Evolutionary conservation across 108 stramenopile species (phyloP).

Genomic region (Nannochloropsis granulata): DNA sequence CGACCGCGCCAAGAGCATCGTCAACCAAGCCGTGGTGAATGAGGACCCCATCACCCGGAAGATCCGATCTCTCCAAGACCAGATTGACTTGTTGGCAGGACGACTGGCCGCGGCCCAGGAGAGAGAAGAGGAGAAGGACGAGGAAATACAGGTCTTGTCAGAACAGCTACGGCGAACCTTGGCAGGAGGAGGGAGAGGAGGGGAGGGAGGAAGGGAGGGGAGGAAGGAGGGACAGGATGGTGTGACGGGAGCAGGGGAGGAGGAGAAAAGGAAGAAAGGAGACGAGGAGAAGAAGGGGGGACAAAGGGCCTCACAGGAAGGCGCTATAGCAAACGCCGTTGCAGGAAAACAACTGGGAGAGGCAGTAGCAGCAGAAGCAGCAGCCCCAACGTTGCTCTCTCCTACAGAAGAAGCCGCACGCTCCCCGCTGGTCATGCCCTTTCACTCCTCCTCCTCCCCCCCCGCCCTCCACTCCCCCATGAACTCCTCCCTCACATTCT

Average conservation of each 20-base stretch:
- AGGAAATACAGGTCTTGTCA: constrained; percentile 27
- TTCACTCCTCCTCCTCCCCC: neutral
- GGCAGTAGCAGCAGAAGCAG: neutral
- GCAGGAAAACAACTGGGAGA: neutral
- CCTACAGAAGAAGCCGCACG: neutral
- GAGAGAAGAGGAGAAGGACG: constrained; percentile 37
- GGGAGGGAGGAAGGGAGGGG: neutral
- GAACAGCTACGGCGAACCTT: neutral
- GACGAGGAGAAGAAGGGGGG: neutral
- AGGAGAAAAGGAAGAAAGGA: neutral
- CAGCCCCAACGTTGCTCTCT: neutral
- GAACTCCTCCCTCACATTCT: no score
- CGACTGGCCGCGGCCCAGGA: neutral
- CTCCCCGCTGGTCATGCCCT: neutral
- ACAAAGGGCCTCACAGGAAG: neutral
- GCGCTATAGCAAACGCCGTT: neutral
- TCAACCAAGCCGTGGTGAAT: constrained; percentile 66
- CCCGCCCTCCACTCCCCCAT: no score
- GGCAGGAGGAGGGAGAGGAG: neutral
- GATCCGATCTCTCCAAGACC: constrained; percentile 19
- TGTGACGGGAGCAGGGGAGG: neutral
- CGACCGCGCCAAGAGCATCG: constrained; percentile 69
- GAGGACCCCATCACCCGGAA: constrained; percentile 38
- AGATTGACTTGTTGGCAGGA: constrained; percentile 21
- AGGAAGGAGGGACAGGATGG: neutral